Base-by-base conservation (phyloP, 768 basidiomycete genomes). In the Mrakia frigida region DNA sequence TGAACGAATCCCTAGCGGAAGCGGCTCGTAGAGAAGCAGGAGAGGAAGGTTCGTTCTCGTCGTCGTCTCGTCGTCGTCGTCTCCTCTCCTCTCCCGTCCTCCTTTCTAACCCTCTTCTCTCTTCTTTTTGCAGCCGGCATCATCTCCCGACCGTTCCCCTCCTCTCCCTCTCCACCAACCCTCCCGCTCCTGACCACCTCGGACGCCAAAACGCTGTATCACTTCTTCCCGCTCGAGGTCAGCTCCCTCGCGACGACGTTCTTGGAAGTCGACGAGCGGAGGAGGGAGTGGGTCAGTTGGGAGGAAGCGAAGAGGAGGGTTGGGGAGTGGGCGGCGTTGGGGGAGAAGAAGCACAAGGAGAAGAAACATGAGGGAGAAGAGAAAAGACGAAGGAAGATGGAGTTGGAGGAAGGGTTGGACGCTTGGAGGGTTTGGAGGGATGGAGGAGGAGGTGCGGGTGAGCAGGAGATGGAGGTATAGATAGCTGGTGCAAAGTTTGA, bases 221-320 rank as follows among this genome's bases (percentile, higher is more conserved):
- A 75, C 41, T 75, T 75, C 43, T 75, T 75, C 68, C 37, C 56
- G 16, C 28, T 75, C 23, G 0, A 3, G 0, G 74, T 75, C 41
- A 6, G 5, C 25, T 60, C 74, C 50, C 74, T 75, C 23, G 39
- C 68, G 0, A 35, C 35, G 43, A 75, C 56, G 16, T 75, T 43
- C 37, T 41, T 75, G 67, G 74, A 75, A 21, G 65, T 33, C 1
- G 0, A 60, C 18, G 68, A 75, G 43, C 37, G 74, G 9, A 10
- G 23, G 35, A 68, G 74, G 11, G 74, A 70, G 31, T 75, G 67
- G 67, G 74, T 75, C 35, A 6, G 25, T 0, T 28, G 21, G 2
- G 74, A 46, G 25, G 74, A 74, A 53, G 74, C 74, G 14, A 6
- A 59, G 18, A 35, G 25, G 13, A 33, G 74, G 25, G 37, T 75